These are phyloP conservation scores for Raddia guianensis DNA, from an alignment of 176 grass and related monocot genomes.

Conservation along the genomic window DNA sequence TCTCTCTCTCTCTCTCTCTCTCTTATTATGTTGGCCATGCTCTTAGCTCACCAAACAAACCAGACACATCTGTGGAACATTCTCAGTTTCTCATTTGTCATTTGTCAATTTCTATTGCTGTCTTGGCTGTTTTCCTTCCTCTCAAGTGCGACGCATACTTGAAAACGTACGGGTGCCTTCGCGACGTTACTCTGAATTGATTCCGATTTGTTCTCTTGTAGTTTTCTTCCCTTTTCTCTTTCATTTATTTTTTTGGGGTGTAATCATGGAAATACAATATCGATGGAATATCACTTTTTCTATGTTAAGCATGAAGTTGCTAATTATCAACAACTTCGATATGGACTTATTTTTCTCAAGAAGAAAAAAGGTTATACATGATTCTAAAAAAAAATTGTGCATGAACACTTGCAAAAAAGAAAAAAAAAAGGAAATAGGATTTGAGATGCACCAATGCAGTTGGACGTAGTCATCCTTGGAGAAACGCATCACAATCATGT, in stretches of 20 bases:
- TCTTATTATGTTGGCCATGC: too few species aligned
- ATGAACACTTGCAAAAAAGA: not conserved
- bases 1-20: too few species aligned
- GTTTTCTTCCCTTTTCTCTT: not conserved
- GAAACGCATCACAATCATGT: constrained; percentile 1
- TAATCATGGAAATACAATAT: not conserved
- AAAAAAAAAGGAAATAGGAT: not conserved
- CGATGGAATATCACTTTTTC: not conserved
- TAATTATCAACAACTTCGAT: not conserved
- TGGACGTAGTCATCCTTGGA: constrained; percentile 19
- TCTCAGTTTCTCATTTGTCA: not conserved
- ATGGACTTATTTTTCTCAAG: not conserved
- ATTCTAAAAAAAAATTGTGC: too few species aligned
- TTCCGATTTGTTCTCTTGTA: not conserved
- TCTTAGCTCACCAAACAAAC: too few species aligned
- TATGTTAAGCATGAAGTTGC: not conserved
- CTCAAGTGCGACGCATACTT: not conserved
- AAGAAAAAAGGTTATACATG: not conserved
- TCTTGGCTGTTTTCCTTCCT: not conserved
- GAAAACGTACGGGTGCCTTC: not conserved
- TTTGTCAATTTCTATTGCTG: not conserved
- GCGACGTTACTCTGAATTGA: not conserved
- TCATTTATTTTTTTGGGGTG: not conserved
- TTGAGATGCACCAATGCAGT: not conserved
- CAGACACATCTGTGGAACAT: not conserved